A percentile compares a stretch with the other conserved stretches of the same genome.
These are phyloP conservation scores for Alliaria petiolata DNA, from an alignment of 345 rosid genomes.

Conservation along the genomic window DNA sequence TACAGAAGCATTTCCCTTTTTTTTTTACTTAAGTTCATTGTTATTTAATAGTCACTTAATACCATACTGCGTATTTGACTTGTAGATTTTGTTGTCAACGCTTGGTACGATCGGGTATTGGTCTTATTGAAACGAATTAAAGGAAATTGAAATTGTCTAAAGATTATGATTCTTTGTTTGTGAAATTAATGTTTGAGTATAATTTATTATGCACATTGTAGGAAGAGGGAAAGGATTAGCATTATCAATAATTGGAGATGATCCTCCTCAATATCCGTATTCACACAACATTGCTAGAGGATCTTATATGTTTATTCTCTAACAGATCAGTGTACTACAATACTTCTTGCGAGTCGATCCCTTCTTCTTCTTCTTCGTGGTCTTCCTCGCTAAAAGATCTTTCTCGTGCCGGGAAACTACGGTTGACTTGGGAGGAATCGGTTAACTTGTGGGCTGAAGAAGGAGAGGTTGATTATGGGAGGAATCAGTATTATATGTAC, in stretches of 20 bases:
- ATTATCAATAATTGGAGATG: conserved; percentile 44
- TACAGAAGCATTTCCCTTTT: no score
- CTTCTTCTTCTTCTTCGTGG: conserved; percentile 31
- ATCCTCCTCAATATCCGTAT: conserved; percentile 19
- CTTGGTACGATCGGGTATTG: background rate
- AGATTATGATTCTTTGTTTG: background rate
- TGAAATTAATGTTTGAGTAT: background rate
- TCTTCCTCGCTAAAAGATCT: conserved; percentile 53
- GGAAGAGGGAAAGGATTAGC: conserved; percentile 64
- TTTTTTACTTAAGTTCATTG: background rate
- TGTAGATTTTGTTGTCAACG: background rate
- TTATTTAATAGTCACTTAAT: conserved; percentile 14
- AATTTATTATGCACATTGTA: conserved; percentile 18
- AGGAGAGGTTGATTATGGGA: conserved; percentile 76
- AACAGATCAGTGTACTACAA: conserved; percentile 10
- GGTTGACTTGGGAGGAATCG: conserved; percentile 97
- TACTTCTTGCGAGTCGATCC: conserved; percentile 33
- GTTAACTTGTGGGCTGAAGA: conserved; percentile 96
- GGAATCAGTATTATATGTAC: no score
- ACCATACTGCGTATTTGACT: conserved; percentile 14
- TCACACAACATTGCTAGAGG: conserved; percentile 21
- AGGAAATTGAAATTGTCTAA: background rate
- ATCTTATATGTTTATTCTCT: conserved; percentile 23
- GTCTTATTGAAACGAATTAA: background rate
- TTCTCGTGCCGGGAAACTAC: conserved; percentile 82